Base-by-base conservation (phyloP, 23 red algal species). In the Chondrus crispus region DNA sequence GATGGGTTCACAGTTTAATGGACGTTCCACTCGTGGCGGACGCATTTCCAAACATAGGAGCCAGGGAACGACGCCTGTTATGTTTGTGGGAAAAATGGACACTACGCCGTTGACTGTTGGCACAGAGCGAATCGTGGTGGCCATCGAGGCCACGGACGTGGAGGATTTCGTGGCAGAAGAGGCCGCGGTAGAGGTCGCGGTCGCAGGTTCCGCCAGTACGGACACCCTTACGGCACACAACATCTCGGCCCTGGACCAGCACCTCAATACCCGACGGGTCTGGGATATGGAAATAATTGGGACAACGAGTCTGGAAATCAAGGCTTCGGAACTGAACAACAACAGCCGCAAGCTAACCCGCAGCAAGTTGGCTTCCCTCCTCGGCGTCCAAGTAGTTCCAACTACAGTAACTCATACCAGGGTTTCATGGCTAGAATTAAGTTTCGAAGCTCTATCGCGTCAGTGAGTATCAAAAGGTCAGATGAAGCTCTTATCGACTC, bases 401-500 rank as follows among this genome's bases (percentile, higher is more conserved):
- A n/a, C 35, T 22, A 32, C 18, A 66, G 35, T 66, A 13, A 32
- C 35, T 32, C 60, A 1, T 66, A 12, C 18, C 7, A 66, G 18
- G 60, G 60, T 32, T 66, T 66, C 18, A 66, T 66, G 60, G 60
- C 60, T 9, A 7, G 35, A n/a, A 8, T 66, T 0, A 66, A 1
- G 60, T n/a, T n/a, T n/a, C 60, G 9, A 32, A 32, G 0, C 26
- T 12, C 0, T 9, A 32, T 66, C 26, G 60, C 60, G 9, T 66
- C 60, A 0, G 35, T 1, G 26, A 8, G 18, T 6, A 6, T 32
- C 26, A 8, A 66, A 12, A 66, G 35, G 18, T 9, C 7, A 6
- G 18, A n/a, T 66, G 7, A 2, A 9, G 81, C 55, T 5, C 19
- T 63, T 4, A 85, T 85, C n/a, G 81, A 85, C 58, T 85, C 81